Evolutionary conservation across 2,329 filamentous ascomycete genomes (phyloP), one percentile per base, ranked within the genome.

Genomic region (Chaetomiaceae sp.): DNA sequence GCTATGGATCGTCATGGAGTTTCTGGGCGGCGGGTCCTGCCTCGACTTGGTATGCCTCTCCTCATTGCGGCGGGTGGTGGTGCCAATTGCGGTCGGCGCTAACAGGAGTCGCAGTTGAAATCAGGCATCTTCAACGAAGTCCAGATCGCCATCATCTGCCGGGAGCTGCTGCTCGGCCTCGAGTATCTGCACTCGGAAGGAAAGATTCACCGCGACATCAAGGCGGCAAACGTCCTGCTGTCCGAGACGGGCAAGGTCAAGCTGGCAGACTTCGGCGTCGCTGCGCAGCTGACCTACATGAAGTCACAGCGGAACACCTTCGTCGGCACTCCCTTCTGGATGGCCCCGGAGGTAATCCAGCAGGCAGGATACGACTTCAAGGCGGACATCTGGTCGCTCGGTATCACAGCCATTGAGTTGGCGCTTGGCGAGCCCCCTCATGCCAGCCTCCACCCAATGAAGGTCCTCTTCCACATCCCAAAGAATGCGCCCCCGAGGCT

Each of bases 1-100:
- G 73, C 75, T 99, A 76, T 99, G 94, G 94, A 99, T 99, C 66
- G 90, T 97, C 54, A 99, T 99, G 94, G 94, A 99, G 71, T 99
- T 87, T 66, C 76, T 99, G 10, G 94, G 94, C 5, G 94, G 94
- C 58, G 94, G 94, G 36, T 97, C 94, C 16, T 96, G 94, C 68
- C 78, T 96, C 60, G 94, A 99, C 69, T 71, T 99, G 76, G 89
- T 95, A 80, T 64, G 77, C 58, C 34, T n/a, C n/a, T n/a, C n/a
- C n/a, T 30, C 20, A 20, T 33, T 18, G 51, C 21, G 36, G 18
- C 13, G 30, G 25, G 14, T 30, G 37, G 14, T 43, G 7, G 23
- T 18, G 9, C 5, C 33, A 14, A 21, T 34, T 33, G 8, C 23
- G n/a, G 13, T 9, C 30, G 25, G 20, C 18, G 56, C 71, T 73